Evolutionary conservation across 1,139 yeast species (phyloP), one percentile per base, ranked within the genome.

Genomic region (Debaryomyces robertsiae): DNA sequence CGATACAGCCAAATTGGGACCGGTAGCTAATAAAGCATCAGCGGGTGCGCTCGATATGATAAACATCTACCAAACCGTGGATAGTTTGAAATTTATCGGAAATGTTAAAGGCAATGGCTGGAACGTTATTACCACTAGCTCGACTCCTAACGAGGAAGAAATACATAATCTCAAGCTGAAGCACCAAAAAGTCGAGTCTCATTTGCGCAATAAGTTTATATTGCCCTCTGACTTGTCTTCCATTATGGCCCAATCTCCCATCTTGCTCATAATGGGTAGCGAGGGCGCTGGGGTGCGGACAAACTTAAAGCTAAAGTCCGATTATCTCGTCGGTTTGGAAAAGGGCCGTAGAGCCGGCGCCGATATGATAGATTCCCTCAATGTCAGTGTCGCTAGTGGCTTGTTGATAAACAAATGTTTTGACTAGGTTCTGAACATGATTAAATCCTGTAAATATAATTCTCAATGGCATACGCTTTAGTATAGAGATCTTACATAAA

Each of bases 331-430:
- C 7, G 76, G 79, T 17, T 69, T 87, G 55, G 48, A 60, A 6
- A 63, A 63, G 25, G 63, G 64, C 22, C 50, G 72, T 31, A 59
- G 54, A 18, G 68, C 60, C 5, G 53, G 47, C 1, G 72, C 69
- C 41, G 54, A 54, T 2, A 63, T 79, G 11, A 82, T 90, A 27
- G 96, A 89, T 55, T 86, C 95, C 16, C 67, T 90, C 51, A 90
- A 90, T 57, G 97, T 88, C 28, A 86, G 95, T 55, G 96, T 90
- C 4, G 96, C 97, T 1, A 77, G 91, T 2, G 94, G 91, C 1
- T 57, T 89, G 27, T 57, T 88, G 39, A 62, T 87, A 22, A 67
- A 73, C 30, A 72, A 69, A 53, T 67, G 46, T 28, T 33, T 43
- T 27, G 32, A 35, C 10, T 40, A 30, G 24, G 16, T n/a, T 29